Conservation (phyloP, 768 basidiomycete genomes). For the Grammothele lineata region DNA sequence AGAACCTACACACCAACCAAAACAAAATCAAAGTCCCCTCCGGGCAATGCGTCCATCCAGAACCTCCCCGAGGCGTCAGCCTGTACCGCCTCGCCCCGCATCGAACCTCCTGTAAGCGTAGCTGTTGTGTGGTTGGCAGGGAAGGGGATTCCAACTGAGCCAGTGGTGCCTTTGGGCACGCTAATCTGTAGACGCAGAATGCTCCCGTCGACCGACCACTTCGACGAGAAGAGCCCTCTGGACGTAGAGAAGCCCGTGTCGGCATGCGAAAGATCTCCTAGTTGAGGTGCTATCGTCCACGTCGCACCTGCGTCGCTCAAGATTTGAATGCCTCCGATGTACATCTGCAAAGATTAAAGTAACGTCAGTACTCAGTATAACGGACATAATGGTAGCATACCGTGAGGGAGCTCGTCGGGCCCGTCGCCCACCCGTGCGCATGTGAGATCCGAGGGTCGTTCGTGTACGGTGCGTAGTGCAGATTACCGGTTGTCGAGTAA, state of each 20-base stretch:
- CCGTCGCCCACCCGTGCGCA: constrained; percentile 15
- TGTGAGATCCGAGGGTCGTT: constrained; percentile 16
- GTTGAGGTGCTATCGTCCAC: constrained; percentile 11
- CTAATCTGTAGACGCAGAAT: constrained; percentile 8
- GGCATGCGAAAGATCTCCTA: constrained; percentile 7
- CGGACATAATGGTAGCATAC: neutral
- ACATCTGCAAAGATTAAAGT: constrained; percentile 2
- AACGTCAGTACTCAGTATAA: neutral
- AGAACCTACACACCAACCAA: neutral
- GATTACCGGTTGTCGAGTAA: constrained; percentile 8
- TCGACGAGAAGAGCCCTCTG: constrained; percentile 11
- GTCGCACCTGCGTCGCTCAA: constrained; percentile 11
- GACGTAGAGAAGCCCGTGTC: constrained; percentile 13
- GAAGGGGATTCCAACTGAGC: constrained; percentile 7
- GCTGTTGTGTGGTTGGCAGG: constrained; percentile 2
- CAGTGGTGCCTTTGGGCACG: constrained; percentile 6
- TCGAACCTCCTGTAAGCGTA: neutral
- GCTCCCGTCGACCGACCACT: neutral
- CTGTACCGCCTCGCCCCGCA: neutral
- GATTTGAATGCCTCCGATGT: constrained; percentile 11
- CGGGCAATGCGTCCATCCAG: constrained; percentile 4
- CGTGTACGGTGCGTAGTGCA: constrained; percentile 15
- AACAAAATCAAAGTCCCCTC: constrained; percentile 8
- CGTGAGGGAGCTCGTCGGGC: constrained; percentile 15
- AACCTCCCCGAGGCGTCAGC: constrained; percentile 6